Conservation (phyloP, 192 early-diverging fungal species). For the Umbelopsis sp. region DNA sequence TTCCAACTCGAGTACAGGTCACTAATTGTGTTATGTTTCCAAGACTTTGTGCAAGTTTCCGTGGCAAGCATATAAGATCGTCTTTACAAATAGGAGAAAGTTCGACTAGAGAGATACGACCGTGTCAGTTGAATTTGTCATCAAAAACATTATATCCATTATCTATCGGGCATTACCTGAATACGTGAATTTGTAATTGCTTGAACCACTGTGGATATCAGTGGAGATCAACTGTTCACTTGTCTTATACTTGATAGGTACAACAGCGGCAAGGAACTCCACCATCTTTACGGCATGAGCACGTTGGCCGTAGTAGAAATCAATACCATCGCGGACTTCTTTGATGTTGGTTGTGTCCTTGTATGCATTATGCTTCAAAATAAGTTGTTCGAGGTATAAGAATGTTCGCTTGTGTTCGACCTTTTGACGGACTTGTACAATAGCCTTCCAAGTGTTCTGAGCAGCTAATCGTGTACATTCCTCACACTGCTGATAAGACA, state of each 20-base stretch:
- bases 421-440: slow-evolving; percentile 98
- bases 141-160: neutral
- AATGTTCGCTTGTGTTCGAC: slow-evolving; percentile 98
- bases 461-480: slow-evolving; percentile 95
- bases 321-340: slow-evolving; percentile 93
- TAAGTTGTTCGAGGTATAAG: slow-evolving; percentile 97
- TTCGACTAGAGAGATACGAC: slow-evolving; percentile 57
- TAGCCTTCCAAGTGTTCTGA: slow-evolving; percentile 97
- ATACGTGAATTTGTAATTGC: slow-evolving; percentile 97
- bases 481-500: slow-evolving; percentile 91
- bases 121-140: neutral
- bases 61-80: slow-evolving; percentile 86
- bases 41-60: slow-evolving; percentile 81
- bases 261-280: slow-evolving; percentile 88
- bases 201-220: slow-evolving; percentile 88
- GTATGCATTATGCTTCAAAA: slow-evolving; percentile 97
- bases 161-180: slow-evolving; percentile 52
- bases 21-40: slow-evolving; percentile 85
- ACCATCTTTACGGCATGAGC: slow-evolving; percentile 94
- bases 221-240: slow-evolving; percentile 96
- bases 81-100: slow-evolving; percentile 96
- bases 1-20: slow-evolving; percentile 84
- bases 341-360: slow-evolving; percentile 98
- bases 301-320: slow-evolving; percentile 93
- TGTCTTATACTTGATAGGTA: slow-evolving; percentile 83